Conservation (phyloP, 768 basidiomycete genomes). For the Jaapia argillacea region DNA sequence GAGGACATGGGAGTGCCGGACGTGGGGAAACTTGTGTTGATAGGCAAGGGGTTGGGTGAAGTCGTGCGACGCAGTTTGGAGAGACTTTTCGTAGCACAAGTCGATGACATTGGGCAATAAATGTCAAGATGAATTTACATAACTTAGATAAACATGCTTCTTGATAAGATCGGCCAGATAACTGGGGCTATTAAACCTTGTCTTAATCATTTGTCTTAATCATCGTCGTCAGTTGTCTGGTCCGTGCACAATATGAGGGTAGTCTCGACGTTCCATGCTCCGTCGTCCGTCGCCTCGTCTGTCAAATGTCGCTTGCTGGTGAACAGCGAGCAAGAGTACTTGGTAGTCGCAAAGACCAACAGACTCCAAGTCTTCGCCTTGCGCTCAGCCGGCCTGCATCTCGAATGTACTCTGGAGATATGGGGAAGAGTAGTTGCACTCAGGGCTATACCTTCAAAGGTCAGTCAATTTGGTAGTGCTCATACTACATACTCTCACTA, state of each 20-base stretch:
- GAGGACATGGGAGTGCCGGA: conserved; percentile 41
- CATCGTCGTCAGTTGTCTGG: too few relatives aligned
- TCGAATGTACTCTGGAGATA: conserved; percentile 51
- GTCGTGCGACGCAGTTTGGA: conserved; percentile 45
- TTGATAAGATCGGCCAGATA: too few relatives aligned
- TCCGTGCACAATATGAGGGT: conserved; percentile 46
- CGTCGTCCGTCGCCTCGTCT: conserved; percentile 64
- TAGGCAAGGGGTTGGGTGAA: conserved; percentile 69
- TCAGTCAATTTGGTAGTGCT: conserved; percentile 20
- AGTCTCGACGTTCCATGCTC: conserved; percentile 66
- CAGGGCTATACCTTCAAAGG: conserved; percentile 43
- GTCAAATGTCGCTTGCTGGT: conserved; percentile 55
- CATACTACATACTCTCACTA: conserved; percentile 1
- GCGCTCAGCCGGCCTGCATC: conserved; percentile 45
- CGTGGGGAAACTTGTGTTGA: conserved; percentile 76
- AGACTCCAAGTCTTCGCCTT: conserved; percentile 62
- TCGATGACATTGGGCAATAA: neutral
- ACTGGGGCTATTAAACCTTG: too few relatives aligned
- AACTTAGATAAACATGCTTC: too few relatives aligned
- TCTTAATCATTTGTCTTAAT: too few relatives aligned
- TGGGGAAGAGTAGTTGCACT: conserved; percentile 59
- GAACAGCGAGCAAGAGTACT: conserved; percentile 40
- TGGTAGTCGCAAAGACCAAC: conserved; percentile 61
- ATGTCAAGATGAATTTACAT: too few relatives aligned
- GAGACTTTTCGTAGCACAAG: conserved; percentile 5